phyloP scores from a whole-genome alignment of 2,329 filamentous ascomycete species.

The Diaporthe citrichinensis region DNA sequence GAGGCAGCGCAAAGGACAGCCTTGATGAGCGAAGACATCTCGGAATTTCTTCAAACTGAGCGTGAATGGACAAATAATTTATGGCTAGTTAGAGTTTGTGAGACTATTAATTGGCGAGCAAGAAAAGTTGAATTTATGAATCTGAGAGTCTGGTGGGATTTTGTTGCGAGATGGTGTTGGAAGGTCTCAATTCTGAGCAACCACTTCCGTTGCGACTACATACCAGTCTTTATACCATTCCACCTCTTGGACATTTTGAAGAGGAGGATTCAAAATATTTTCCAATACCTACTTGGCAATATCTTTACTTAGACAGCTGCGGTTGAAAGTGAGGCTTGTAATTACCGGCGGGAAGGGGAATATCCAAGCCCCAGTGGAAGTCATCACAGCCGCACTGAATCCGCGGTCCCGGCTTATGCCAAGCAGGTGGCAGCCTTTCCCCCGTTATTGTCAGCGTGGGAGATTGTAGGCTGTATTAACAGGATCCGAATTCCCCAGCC shows the following conservation, averaged over 20 bases:
- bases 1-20: neutral
- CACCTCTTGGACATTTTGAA: neutral
- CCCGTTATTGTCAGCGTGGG: neutral
- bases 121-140: too few relatives aligned
- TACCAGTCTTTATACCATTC: neutral
- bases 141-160: neutral
- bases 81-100: too few relatives aligned
- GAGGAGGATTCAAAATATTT: neutral
- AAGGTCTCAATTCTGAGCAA: neutral
- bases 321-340: neutral
- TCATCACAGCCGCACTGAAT: neutral
- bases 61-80: neutral
- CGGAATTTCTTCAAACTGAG: neutral
- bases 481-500: neutral
- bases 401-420: neutral
- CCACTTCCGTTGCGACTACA: neutral
- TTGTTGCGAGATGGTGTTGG: neutral
- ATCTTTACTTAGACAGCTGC: neutral
- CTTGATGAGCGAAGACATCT: neutral
- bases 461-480: neutral
- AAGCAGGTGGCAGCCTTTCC: neutral
- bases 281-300: neutral
- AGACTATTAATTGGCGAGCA: too few relatives aligned
- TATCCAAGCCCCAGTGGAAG: neutral
- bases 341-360: neutral